A percentile compares a stretch with the other conserved stretches of the same genome.
Evolutionary conservation across 2,329 filamentous ascomycete species (phyloP).

Genomic region (Huntiella savannae): DNA sequence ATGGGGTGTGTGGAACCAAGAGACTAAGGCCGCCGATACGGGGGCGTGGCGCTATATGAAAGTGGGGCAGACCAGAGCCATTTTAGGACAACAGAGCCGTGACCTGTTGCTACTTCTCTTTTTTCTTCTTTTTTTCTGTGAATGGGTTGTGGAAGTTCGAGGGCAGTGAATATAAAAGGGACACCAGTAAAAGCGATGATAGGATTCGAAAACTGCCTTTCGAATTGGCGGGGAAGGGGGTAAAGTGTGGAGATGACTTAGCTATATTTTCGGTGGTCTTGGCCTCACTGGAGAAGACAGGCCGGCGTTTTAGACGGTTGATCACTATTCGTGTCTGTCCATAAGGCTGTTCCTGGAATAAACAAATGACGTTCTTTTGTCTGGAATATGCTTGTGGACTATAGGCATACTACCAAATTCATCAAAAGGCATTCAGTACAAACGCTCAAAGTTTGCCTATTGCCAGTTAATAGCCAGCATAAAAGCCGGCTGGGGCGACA

Average conservation of each 20-base stretch:
- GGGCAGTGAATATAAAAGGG: no score
- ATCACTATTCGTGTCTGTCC: no score
- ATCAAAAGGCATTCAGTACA: no score
- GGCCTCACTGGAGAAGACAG: no score
- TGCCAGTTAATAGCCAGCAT: no score
- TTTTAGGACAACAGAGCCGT: background rate
- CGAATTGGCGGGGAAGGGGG: background rate
- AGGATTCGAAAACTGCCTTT: background rate
- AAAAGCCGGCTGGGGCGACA: background rate
- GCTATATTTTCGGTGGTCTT: background rate
- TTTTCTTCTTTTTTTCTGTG: background rate
- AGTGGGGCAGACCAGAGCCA: background rate
- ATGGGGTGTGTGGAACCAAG: background rate
- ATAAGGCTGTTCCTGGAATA: no score
- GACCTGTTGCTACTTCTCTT: background rate
- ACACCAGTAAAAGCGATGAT: background rate
- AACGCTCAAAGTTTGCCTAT: no score
- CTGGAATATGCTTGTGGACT: no score
- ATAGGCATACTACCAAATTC: no score
- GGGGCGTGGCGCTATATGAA: background rate
- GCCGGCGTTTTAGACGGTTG: no score
- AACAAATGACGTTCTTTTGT: no score
- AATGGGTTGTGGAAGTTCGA: background rate
- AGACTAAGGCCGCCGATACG: background rate
- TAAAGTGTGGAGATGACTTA: background rate